These are phyloP conservation scores for Beauveria pseudobassiana DNA, from an alignment of 2,329 filamentous ascomycete species.

Conservation along the genomic window DNA sequence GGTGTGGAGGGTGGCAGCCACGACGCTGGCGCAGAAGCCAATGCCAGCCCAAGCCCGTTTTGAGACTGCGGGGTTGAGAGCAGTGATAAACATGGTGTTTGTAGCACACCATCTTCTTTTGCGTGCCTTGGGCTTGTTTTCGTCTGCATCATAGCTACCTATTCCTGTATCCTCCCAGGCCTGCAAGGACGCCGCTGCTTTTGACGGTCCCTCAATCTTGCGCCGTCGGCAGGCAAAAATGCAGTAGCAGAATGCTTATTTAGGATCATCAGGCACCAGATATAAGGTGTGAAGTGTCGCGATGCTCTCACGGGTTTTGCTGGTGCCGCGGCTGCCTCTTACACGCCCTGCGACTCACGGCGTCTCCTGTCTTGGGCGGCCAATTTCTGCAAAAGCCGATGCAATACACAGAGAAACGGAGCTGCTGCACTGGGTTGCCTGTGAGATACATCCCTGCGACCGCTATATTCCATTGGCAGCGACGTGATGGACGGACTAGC, in stretches of 20 bases:
- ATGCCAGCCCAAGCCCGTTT: constrained; percentile 2
- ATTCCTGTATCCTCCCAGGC: background rate
- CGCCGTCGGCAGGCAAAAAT: background rate
- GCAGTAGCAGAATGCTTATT: background rate
- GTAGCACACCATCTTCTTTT: background rate
- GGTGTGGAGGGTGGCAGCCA: constrained; percentile 10
- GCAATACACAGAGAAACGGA: background rate
- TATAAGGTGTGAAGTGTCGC: background rate
- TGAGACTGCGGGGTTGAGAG: constrained; percentile 9
- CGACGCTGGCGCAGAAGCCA: constrained; percentile 2
- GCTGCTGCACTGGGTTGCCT: background rate
- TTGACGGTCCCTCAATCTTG: background rate
- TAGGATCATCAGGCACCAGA: background rate
- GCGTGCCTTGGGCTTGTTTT: background rate
- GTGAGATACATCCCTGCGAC: background rate
- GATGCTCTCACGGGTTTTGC: constrained; percentile 3
- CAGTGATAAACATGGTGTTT: background rate
- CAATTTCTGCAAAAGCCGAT: too few species aligned
- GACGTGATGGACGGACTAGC: constrained; percentile 1
- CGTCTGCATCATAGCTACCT: background rate
- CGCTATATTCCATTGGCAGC: background rate
- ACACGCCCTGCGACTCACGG: background rate
- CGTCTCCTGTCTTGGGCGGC: too few species aligned
- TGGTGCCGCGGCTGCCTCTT: background rate
- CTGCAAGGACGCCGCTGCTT: background rate